Evolutionary conservation across 2,329 filamentous ascomycete species (phyloP).

Genomic region (Fusarium fracticaudum): DNA sequence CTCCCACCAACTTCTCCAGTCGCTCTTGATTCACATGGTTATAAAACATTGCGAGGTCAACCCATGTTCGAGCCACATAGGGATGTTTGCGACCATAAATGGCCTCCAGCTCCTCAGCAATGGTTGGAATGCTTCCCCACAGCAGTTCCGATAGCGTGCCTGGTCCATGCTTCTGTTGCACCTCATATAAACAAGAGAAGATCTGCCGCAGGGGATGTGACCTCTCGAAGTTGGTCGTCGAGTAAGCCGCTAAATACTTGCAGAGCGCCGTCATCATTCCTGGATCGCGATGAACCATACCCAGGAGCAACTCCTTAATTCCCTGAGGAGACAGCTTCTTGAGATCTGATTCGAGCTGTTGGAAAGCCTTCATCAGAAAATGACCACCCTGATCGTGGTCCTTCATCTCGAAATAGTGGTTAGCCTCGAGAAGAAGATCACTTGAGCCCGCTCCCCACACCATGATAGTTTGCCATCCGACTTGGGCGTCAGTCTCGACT

Average conservation of each 20-base stretch:
- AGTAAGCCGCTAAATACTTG: constrained; percentile 57
- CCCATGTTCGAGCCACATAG: constrained; percentile 55
- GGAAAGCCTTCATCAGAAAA: constrained; percentile 54
- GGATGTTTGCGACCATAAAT: constrained; percentile 56
- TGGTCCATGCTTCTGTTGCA: constrained; percentile 57
- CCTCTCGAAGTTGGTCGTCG: constrained; percentile 55
- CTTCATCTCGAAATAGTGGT: constrained; percentile 53
- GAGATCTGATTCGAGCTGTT: constrained; percentile 54
- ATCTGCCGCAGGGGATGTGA: constrained; percentile 55
- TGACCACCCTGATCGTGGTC: constrained; percentile 53
- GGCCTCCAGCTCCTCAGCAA: constrained; percentile 56
- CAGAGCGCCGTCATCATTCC: constrained; percentile 58
- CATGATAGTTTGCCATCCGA: constrained; percentile 55
- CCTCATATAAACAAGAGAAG: constrained; percentile 55
- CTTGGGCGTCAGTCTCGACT: constrained; percentile 49
- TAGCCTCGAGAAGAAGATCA: constrained; percentile 56
- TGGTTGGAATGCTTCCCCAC: constrained; percentile 53
- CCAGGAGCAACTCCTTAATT: constrained; percentile 54
- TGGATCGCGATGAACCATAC: constrained; percentile 56
- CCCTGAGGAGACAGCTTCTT: constrained; percentile 55
- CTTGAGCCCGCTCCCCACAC: constrained; percentile 57
- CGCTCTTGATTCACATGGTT: constrained; percentile 50
- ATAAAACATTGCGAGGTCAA: constrained; percentile 54
- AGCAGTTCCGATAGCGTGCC: constrained; percentile 55
- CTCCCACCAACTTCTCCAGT: constrained; percentile 49